Conservation (phyloP, 2,329 filamentous ascomycete species). For the Curvularia sp. region DNA sequence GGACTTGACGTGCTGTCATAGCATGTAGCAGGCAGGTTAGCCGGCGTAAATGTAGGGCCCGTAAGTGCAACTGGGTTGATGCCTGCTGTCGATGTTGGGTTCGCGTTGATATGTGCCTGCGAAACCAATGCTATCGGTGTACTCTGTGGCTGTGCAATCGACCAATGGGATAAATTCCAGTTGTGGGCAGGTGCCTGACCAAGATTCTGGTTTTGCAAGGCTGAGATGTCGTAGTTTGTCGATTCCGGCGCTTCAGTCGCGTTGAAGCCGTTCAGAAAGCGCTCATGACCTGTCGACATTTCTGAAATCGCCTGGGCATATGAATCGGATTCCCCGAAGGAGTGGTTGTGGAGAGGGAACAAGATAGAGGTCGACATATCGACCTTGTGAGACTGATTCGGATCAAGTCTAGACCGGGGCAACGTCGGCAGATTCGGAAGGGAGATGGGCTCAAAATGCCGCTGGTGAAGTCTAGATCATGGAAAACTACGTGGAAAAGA, state of each 20-base stretch:
- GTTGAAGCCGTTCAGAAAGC: not conserved
- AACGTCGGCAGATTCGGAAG: not conserved
- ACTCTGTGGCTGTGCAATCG: not conserved
- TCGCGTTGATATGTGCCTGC: not conserved
- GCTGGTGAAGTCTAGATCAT: not conserved
- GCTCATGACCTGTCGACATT: not conserved
- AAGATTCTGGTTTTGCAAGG: not conserved
- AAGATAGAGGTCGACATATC: not conserved
- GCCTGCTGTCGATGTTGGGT: not conserved
- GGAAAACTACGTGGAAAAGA: not conserved
- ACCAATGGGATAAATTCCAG: not conserved
- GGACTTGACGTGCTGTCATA: not conserved
- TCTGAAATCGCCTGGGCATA: slow-evolving; percentile 1
- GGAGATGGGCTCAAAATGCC: not conserved
- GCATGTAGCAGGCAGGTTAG: not conserved
- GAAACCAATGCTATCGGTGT: not conserved
- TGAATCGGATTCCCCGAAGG: not conserved
- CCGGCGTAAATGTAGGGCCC: not conserved
- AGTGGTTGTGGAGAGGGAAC: not conserved
- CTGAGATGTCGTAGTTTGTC: not conserved
- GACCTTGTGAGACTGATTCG: not conserved
- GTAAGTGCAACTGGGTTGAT: not conserved
- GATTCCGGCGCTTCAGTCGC: not conserved
- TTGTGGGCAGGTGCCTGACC: not conserved
- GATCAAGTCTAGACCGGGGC: not conserved